A percentile compares a stretch with the other conserved stretches of the same genome.
phyloP scores from a whole-genome alignment of 2,329 filamentous ascomycete species.

The Arthrocladium fulminans region DNA sequence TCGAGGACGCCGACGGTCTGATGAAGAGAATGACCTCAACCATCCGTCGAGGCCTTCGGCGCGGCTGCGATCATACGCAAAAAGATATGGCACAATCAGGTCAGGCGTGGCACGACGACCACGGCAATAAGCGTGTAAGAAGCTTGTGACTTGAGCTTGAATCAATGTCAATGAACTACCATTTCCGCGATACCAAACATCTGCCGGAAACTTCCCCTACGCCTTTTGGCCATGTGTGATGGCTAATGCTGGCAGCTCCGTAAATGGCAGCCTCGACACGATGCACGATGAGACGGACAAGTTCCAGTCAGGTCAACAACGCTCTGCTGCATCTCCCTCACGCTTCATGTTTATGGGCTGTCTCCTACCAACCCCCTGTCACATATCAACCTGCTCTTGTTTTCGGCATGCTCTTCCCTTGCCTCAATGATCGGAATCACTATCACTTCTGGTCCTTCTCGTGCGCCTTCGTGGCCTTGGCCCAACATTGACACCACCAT shows the following conservation, averaged over 20 bases:
- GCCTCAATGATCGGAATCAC: conserved; percentile 5
- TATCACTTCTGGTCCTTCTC: conserved; percentile 7
- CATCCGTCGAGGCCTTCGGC: background rate
- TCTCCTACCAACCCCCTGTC: background rate
- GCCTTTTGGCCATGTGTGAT: background rate
- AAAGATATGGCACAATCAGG: background rate
- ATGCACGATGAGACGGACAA: background rate
- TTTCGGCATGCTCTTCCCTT: too few species aligned
- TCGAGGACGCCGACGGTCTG: conserved; percentile 3
- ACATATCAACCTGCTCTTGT: background rate
- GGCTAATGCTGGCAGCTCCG: conserved; percentile 2
- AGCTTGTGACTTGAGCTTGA: conserved; percentile 8
- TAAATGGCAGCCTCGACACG: background rate
- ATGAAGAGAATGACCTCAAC: background rate
- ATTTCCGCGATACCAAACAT: background rate
- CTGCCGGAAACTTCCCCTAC: background rate
- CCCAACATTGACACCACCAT: conserved; percentile 8
- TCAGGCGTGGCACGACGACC: background rate
- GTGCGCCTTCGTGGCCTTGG: conserved; percentile 5
- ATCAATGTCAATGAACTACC: conserved; percentile 9
- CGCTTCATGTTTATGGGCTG: too few species aligned
- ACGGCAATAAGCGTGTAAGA: background rate
- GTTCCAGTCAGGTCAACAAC: background rate
- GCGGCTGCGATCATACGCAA: background rate
- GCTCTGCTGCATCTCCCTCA: too few species aligned